Evolutionary conservation across 2,329 filamentous ascomycete species (phyloP), one percentile per base, ranked within the genome.

Genomic region (Fusarium drepaniforme): DNA sequence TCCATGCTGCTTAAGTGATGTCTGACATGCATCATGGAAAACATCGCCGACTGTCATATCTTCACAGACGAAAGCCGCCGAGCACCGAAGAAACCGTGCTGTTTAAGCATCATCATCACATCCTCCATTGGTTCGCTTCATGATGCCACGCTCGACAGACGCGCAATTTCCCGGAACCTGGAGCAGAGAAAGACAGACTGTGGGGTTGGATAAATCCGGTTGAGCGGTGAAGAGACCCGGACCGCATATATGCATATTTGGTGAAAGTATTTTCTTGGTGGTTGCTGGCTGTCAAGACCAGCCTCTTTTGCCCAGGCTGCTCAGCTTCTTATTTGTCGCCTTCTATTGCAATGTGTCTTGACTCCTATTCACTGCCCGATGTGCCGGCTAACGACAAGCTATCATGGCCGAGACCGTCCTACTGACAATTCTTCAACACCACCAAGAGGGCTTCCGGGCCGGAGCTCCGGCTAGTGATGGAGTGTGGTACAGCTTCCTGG

Each of bases 161-260:
- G 62, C 64, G 70, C 64, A 75, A 72, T 75, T 75, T 76, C 68
- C 72, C 68, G 60, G 42, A 44, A 40, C 51, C 44, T 66, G 38
- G 57, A 57, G 65, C 64, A 57, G 67, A 53, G 5, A 28, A 33
- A 35, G 33, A 35, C 11, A 35, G 49, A 67, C n/a, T 70, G 64
- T 68, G 72, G 64, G 62, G 66, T 65, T 77, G 69, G 75, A 58
- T 71, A 76, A 71, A 71, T 67, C 64, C 70, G 71, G 75, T 38
- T 67, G 65, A 67, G 76, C 76, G 76, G 76, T 77, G 75, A 76
- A 57, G 66, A 64, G 16, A 59, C n/a, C 73, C 71, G 67, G 64
- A 66, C 68, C 66, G 70, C 63, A 38, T 72, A 75, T 60, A 61
- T 74, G 71, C 72, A 78, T 78, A 68, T 35, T 33, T 30, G 11